Conservation (phyloP, 2,329 filamentous ascomycete genomes). For the Peltaster fructicola region DNA sequence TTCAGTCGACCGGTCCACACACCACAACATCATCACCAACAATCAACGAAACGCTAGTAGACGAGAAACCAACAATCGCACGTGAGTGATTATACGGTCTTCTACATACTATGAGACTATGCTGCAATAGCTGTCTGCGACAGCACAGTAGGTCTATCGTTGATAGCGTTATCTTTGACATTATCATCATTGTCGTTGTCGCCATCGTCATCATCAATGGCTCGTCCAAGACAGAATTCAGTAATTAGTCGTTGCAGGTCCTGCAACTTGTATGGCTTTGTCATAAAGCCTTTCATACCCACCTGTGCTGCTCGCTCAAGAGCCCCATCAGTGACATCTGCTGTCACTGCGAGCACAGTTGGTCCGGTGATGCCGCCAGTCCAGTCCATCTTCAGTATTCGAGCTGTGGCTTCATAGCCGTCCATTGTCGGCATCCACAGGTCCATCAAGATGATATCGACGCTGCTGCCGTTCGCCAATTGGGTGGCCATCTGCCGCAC, state of each 20-base stretch:
- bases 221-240: slow-evolving; percentile 25
- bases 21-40: no score
- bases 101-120: no score
- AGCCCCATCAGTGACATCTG: slow-evolving; percentile 48
- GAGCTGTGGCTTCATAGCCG: slow-evolving; percentile 49
- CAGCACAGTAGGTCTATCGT: no score
- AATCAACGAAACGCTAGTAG: no score
- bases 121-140: no score
- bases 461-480: slow-evolving; percentile 17
- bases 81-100: no score
- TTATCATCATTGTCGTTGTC: no score
- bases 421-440: slow-evolving; percentile 63
- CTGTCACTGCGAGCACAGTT: slow-evolving; percentile 44
- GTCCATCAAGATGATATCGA: slow-evolving; percentile 55
- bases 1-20: no score
- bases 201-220: not conserved
- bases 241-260: slow-evolving; percentile 44
- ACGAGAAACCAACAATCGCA: no score
- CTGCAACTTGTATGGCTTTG: slow-evolving; percentile 46
- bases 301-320: slow-evolving; percentile 41
- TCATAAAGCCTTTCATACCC: slow-evolving; percentile 52
- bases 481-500: slow-evolving; percentile 37
- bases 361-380: slow-evolving; percentile 10
- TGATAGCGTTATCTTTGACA: no score
- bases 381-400: slow-evolving; percentile 37